These are phyloP conservation scores for Ensete ventricosum DNA, from an alignment of 176 grass and related monocot species.

Conservation along the genomic window DNA sequence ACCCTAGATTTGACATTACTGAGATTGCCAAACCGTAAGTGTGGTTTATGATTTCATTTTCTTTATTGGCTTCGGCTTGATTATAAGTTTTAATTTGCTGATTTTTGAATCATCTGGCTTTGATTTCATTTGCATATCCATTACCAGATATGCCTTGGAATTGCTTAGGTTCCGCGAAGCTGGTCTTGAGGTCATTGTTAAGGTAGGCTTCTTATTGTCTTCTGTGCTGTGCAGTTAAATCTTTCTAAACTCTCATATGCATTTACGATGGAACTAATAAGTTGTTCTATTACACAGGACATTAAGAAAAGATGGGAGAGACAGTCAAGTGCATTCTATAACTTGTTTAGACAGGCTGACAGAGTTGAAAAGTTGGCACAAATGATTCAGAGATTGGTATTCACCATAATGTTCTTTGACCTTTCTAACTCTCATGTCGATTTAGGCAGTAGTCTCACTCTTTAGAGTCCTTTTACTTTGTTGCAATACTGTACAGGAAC, in stretches of 20 bases:
- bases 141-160: slow-evolving; percentile 79
- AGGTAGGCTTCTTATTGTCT: slow-evolving; percentile 40
- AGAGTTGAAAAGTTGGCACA: slow-evolving; percentile 94
- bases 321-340: slow-evolving; percentile 91
- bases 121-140: slow-evolving; percentile 34
- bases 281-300: slow-evolving; percentile 41
- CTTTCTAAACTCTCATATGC: slow-evolving; percentile 7
- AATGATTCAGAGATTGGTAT: slow-evolving; percentile 78
- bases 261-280: neutral
- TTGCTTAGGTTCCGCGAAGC: slow-evolving; percentile 92
- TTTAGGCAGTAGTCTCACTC: slow-evolving; percentile 6
- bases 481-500: slow-evolving; percentile 50
- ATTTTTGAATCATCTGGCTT: slow-evolving; percentile 1
- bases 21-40: slow-evolving; percentile 98
- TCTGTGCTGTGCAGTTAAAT: neutral
- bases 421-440: slow-evolving; percentile 9
- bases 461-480: neutral
- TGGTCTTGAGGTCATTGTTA: slow-evolving; percentile 84
- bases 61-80: neutral
- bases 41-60: slow-evolving; percentile 2
- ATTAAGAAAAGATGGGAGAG: slow-evolving; percentile 92
- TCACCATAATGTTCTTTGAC: neutral
- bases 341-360: slow-evolving; percentile 89
- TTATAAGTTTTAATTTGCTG: neutral
- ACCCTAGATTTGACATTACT: slow-evolving; percentile 99